phyloP scores from a whole-genome alignment of 192 early-diverging fungal genomes.

The Linnemannia zychae region DNA sequence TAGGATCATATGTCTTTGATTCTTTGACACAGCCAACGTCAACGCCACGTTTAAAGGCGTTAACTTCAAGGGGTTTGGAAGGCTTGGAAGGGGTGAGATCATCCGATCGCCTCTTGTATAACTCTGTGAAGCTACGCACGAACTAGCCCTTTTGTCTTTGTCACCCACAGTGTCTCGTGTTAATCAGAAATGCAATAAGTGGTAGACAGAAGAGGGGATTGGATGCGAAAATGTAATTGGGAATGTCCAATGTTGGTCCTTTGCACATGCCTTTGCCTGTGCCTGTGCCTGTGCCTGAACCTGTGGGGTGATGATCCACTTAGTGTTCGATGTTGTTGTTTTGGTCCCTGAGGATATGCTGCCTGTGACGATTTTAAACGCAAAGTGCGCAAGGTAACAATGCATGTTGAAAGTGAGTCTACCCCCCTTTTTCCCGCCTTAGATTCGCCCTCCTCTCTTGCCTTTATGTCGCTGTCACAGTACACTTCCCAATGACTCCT shows the following conservation, averaged over 20 bases:
- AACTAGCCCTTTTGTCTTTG: constrained; percentile 4
- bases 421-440: not conserved
- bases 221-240: not conserved
- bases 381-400: not conserved
- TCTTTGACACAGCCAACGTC: not conserved
- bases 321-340: not conserved
- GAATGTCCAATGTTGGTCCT: not conserved
- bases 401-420: not conserved
- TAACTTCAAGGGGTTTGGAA: not conserved
- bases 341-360: not conserved
- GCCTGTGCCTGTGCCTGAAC: not conserved
- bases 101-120: not conserved
- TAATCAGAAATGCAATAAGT: constrained; percentile 3
- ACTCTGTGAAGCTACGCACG: not conserved
- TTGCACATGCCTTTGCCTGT: constrained; percentile 7
- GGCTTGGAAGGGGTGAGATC: not conserved
- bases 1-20: constrained; percentile 18
- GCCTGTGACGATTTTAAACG: not conserved
- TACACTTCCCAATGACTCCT: not conserved
- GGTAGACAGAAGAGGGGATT: not conserved
- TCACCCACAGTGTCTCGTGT: not conserved
- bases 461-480: not conserved
- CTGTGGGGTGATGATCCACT: not conserved
- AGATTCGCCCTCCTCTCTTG: not conserved
- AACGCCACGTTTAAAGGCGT: not conserved